Conservation (phyloP, 306 rosid genomes). For the Casuarina glauca region DNA sequence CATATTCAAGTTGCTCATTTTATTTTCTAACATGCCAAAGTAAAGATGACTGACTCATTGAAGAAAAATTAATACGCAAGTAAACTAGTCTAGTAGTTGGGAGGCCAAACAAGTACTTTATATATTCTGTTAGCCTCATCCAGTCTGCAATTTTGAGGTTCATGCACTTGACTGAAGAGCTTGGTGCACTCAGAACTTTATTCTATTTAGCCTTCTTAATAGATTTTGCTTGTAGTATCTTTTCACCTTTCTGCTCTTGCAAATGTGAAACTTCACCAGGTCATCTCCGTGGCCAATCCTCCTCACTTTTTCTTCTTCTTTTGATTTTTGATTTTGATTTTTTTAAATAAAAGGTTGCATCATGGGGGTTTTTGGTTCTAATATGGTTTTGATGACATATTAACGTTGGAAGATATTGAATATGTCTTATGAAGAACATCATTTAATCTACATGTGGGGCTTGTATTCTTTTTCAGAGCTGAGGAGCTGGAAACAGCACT, state of each 20-base stretch:
- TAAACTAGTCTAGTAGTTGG: not conserved
- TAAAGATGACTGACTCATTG: slow-evolving; percentile 7
- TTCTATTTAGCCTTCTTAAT: slow-evolving; percentile 20
- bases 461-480: slow-evolving; percentile 57
- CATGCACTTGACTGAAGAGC: slow-evolving; percentile 14
- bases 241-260: slow-evolving; percentile 16
- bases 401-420: not conserved
- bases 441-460: slow-evolving; percentile 27
- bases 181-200: slow-evolving; percentile 2
- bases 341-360: slow-evolving; percentile 1
- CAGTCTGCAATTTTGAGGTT: slow-evolving; percentile 11
- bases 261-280: slow-evolving; percentile 21
- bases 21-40: slow-evolving; percentile 5
- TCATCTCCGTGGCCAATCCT: not conserved
- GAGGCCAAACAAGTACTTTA: not conserved
- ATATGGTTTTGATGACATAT: not conserved
- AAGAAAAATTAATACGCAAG: slow-evolving; percentile 6
- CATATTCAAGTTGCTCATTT: slow-evolving; percentile 18
- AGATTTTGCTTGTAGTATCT: slow-evolving; percentile 8
- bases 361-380: not conserved
- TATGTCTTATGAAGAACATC: slow-evolving; percentile 17
- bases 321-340: no score
- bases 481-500: slow-evolving; percentile 96
- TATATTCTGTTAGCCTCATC: slow-evolving; percentile 16
- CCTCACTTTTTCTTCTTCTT: slow-evolving; percentile 5